phyloP scores from a whole-genome alignment of 768 basidiomycete species.

The Austroboletus eburneus region DNA sequence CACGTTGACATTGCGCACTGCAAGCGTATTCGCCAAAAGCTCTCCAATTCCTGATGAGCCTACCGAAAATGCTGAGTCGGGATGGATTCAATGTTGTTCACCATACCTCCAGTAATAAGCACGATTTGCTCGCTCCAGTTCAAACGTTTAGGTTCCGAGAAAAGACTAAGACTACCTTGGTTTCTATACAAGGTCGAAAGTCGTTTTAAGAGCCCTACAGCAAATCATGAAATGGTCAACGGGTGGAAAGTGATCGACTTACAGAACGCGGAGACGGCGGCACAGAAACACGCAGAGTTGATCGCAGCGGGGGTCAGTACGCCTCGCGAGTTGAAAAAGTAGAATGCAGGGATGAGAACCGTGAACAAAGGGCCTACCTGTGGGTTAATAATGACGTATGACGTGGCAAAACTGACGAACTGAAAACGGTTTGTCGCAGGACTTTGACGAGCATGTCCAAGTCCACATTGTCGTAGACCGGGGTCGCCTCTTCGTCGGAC shows the following conservation, averaged over 20 bases:
- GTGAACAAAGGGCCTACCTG: slow-evolving; percentile 78
- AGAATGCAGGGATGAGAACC: slow-evolving; percentile 74
- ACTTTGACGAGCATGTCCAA: slow-evolving; percentile 79
- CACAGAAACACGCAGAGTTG: slow-evolving; percentile 50
- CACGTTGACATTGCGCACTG: slow-evolving; percentile 75
- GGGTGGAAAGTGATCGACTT: slow-evolving; percentile 28
- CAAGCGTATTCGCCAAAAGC: slow-evolving; percentile 82
- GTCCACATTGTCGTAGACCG: slow-evolving; percentile 68
- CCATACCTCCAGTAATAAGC: slow-evolving; percentile 83
- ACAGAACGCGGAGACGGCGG: slow-evolving; percentile 65
- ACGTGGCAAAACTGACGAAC: slow-evolving; percentile 39
- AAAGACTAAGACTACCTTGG: slow-evolving; percentile 60
- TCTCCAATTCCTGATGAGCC: slow-evolving; percentile 89
- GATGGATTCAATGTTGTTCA: neutral
- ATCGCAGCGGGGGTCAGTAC: slow-evolving; percentile 50
- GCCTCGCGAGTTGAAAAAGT: slow-evolving; percentile 63
- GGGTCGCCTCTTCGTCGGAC: slow-evolving; percentile 35
- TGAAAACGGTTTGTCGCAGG: slow-evolving; percentile 72
- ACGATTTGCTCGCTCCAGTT: slow-evolving; percentile 91
- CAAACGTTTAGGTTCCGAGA: slow-evolving; percentile 52
- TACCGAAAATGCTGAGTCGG: slow-evolving; percentile 25
- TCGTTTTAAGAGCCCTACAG: slow-evolving; percentile 65
- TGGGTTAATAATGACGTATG: slow-evolving; percentile 5
- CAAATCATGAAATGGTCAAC: slow-evolving; percentile 4
- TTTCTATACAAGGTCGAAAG: slow-evolving; percentile 71